These are phyloP conservation scores for Comarum palustre DNA, from an alignment of 306 rosid species.

Conservation along the genomic window DNA sequence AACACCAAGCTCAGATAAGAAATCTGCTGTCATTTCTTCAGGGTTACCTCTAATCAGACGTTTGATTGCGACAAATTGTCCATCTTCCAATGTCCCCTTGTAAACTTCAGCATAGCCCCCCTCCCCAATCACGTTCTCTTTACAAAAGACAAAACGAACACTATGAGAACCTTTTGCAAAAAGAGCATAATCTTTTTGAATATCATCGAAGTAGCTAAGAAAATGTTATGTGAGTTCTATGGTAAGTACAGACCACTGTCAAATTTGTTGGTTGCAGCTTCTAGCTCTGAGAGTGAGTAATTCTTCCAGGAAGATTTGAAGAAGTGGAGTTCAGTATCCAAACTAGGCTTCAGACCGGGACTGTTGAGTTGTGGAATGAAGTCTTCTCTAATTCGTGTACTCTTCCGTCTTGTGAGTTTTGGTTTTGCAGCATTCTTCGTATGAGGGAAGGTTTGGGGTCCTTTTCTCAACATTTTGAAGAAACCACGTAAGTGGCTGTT, in stretches of 20 bases:
- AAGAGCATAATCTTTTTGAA: neutral
- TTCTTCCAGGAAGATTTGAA: conserved; percentile 87
- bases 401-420: conserved; percentile 67
- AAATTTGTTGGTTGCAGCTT: conserved; percentile 69
- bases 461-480: conserved; percentile 57
- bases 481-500: conserved; percentile 56
- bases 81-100: conserved; percentile 72
- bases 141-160: conserved; percentile 17
- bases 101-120: conserved; percentile 98
- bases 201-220: neutral
- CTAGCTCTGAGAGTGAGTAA: conserved; percentile 55
- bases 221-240: conserved; percentile 1
- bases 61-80: conserved; percentile 73
- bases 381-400: conserved; percentile 67
- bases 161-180: neutral
- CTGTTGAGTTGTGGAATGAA: conserved; percentile 46
- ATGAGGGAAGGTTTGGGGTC: conserved; percentile 55
- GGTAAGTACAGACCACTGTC: conserved; percentile 49
- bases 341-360: conserved; percentile 38
- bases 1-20: conserved; percentile 95
- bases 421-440: conserved; percentile 56
- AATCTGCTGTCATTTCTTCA: conserved; percentile 96
- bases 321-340: conserved; percentile 49
- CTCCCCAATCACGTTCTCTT: conserved; percentile 86
- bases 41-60: conserved; percentile 67